Evolutionary conservation across 148 eudicot species (phyloP), one percentile per base, ranked within the genome.

Genomic region (Pouteria glomerata): DNA sequence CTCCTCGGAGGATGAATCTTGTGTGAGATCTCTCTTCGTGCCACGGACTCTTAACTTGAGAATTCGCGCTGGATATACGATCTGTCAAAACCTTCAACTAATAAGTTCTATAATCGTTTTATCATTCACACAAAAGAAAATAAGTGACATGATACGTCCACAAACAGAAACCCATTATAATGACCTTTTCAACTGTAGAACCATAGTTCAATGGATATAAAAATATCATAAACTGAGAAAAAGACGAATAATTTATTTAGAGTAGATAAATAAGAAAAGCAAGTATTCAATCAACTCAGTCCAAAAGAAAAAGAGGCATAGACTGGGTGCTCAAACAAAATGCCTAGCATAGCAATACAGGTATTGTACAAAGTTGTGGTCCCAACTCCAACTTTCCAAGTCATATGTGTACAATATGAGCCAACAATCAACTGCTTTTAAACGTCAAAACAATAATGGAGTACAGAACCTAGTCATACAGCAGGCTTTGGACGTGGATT

Each of bases 1-100:
- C 81, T 91, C 99, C 82, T 95, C 97, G 16, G 89, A 77, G 8
- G 97, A 89, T 79, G 91, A 52, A 73, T 89, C 90, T 77, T 85
- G 87, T 1, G 81, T 75, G 41, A 85, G 78, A 78, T 88, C 96
- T 78, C 75, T 86, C 74, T 88, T 91, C 56, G 85, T 87, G 21
- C 92, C 97, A 70, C 94, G 92, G 29, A 95, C 90, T 71, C 99
- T 83, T 24, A 95, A 73, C 82, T 80, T 88, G 45, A 88, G 79
- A 79, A 95, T 95, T 79, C 82, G 79, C 24, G 84, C 84, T 64
- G 85, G 82, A 80, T 87, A 78, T 55, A 95, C 87, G 35, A 92
- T 74, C 99, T 95, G 85, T 63, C 74, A 59, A 63, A 39, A n/a
- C n/a, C n/a, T n/a, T n/a, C 35, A 26, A 34, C 60, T 33, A 19